Evolutionary conservation across 192 early-diverging fungal genomes (phyloP), one percentile per base, ranked within the genome.

Genomic region (Backusella tuberculispora): DNA sequence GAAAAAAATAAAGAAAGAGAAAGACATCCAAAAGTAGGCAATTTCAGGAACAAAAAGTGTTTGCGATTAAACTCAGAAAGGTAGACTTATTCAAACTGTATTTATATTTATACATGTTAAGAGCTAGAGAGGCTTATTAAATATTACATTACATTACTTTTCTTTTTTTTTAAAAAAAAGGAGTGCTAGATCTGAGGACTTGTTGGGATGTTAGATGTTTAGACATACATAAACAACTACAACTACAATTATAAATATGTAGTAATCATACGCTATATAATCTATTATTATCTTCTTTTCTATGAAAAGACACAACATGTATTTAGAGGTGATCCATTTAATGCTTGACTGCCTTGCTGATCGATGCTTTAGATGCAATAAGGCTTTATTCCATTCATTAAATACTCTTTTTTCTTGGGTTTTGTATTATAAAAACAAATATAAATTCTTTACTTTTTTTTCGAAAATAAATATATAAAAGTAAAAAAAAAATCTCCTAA

Each of bases 341-440:
- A 50, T 50, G 48, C 48, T 50, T 50, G 48, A 50, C 48, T 50
- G 19, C 48, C 48, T 50, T 50, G n/a, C 48, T 50, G n/a, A n/a
- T n/a, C n/a, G n/a, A n/a, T n/a, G n/a, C n/a, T n/a, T 50, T 8
- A n/a, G 7, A 19, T 21, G 48, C 48, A 50, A n/a, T 50, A n/a
- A 17, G 48, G 19, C 8, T 50, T 50, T 50, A 17, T 50, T 50
- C 17, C 48, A 50, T 50, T 50, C 17, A 50, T 7, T 50, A 17
- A 19, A n/a, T 50, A 5, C 4, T 5, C 7, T 42, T 7, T 42
- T 42, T 50, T 8, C 17, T 7, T 50, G 7, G n/a, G 19, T n/a
- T 19, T 50, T n/a, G 17, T 21, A n/a, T 50, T 50, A 50, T 50
- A 50, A 50, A 50, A 17, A 7, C 19, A 6, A 19, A 50, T n/a